Conservation (phyloP, 1,139 yeast genomes). For the Geotrichum candidum region DNA sequence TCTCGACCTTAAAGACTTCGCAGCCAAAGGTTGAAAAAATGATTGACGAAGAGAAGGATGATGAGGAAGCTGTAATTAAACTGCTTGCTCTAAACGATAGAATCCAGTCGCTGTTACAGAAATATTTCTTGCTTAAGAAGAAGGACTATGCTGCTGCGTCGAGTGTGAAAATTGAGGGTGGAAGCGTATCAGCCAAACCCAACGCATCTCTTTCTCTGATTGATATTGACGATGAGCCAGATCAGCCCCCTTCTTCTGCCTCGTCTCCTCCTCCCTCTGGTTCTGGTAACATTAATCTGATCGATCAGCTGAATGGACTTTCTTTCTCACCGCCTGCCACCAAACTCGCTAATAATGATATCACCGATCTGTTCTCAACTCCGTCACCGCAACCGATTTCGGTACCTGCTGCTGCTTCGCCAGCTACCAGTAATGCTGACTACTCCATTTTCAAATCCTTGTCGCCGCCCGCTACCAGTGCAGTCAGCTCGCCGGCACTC, state of each 20-base stretch:
- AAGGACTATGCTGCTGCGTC: constrained; percentile 63
- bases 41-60: constrained; percentile 61
- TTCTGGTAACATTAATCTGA: constrained; percentile 51
- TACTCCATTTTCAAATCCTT: constrained; percentile 14
- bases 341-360: not conserved
- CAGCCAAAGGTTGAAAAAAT: constrained; percentile 85
- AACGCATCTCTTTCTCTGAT: constrained; percentile 49
- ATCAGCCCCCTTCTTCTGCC: not conserved
- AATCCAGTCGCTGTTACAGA: constrained; percentile 62
- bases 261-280: constrained; percentile 18
- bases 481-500: constrained; percentile 4
- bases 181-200: constrained; percentile 32
- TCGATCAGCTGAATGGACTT: constrained; percentile 63
- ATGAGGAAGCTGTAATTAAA: constrained; percentile 57
- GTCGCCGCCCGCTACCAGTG: constrained; percentile 9
- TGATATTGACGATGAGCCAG: constrained; percentile 62
- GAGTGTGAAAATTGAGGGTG: constrained; percentile 43
- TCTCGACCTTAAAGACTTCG: constrained; percentile 71
- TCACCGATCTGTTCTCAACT: not conserved
- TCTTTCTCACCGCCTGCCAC: constrained; percentile 10
- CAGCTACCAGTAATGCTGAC: constrained; percentile 13
- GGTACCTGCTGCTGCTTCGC: not conserved
- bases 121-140: constrained; percentile 57
- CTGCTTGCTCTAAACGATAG: constrained; percentile 69
- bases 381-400: constrained; percentile 12